Percentiles rank a stretch among this genome's conserved stretches.
phyloP scores from a whole-genome alignment of 805 yeast genomes.

The Suhomyces kilbournensis region DNA sequence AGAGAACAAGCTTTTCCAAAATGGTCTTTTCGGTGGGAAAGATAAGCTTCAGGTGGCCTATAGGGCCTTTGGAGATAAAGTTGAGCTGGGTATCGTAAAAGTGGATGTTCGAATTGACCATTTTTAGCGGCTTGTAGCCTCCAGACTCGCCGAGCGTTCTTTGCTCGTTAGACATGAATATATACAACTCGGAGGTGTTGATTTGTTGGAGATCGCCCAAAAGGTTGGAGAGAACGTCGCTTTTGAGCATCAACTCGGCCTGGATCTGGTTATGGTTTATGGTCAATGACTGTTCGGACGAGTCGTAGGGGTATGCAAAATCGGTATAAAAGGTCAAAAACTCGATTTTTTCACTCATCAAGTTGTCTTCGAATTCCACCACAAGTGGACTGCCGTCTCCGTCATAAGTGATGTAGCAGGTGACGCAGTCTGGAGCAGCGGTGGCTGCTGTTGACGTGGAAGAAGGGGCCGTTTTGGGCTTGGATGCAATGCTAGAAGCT shows the following conservation, averaged over 20 bases:
- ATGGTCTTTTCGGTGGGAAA: conserved; percentile 63
- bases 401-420: conserved; percentile 35
- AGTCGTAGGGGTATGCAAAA: conserved; percentile 20
- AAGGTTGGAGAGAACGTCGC: conserved; percentile 36
- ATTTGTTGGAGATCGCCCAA: conserved; percentile 36
- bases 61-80: conserved; percentile 67
- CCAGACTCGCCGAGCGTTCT: conserved; percentile 6
- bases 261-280: conserved; percentile 30
- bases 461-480: not conserved
- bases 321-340: conserved; percentile 38
- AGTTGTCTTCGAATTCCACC: conserved; percentile 40
- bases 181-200: conserved; percentile 32
- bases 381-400: conserved; percentile 41
- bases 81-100: conserved; percentile 38
- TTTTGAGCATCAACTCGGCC: conserved; percentile 36
- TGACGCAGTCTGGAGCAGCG: conserved; percentile 16
- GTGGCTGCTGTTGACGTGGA: conserved; percentile 1
- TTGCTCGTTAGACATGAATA: conserved; percentile 25
- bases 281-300: conserved; percentile 14
- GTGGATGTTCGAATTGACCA: conserved; percentile 1
- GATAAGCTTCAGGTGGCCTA: conserved; percentile 65
- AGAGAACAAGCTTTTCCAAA: conserved; percentile 56
- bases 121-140: not conserved
- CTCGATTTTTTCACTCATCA: conserved; percentile 41
- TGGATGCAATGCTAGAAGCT: conserved; percentile 13